Evolutionary conservation across 257 asterid species (phyloP).

Genomic region (Solanum sejunctum): DNA sequence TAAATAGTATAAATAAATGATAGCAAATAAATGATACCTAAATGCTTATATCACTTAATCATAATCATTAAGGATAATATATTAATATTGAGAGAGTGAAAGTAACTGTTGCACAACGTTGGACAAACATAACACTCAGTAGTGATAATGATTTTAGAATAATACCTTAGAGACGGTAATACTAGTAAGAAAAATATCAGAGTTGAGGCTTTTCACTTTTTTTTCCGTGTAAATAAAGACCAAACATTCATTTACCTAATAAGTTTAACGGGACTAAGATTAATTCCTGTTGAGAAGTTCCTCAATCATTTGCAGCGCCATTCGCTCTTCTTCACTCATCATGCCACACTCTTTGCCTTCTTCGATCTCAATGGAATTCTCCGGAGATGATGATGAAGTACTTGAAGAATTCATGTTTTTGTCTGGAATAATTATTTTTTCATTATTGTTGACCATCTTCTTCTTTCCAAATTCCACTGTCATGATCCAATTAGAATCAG

Average conservation of each 20-base stretch:
- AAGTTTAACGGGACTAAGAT: neutral
- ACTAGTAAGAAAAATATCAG: neutral
- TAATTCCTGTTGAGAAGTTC: constrained; percentile 34
- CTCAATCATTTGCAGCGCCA: constrained; percentile 51
- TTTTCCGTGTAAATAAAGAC: neutral
- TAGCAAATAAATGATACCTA: too few species aligned
- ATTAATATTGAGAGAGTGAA: too few species aligned
- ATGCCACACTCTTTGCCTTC: neutral
- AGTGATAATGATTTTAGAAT: neutral
- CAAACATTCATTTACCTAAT: neutral
- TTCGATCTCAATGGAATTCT: neutral
- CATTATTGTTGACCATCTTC: neutral
- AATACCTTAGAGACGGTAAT: neutral
- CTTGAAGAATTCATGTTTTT: neutral
- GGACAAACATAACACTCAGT: neutral
- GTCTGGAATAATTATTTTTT: neutral
- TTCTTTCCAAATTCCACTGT: constrained; percentile 33
- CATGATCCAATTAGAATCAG: constrained; percentile 47
- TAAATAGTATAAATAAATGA: too few species aligned
- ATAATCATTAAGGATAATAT: too few species aligned
- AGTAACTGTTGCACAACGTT: neutral
- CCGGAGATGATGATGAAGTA: neutral
- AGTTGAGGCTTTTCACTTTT: neutral
- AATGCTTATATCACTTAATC: too few species aligned
- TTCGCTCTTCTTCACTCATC: constrained; percentile 30